Evolutionary conservation across 108 stramenopile genomes (phyloP).

Genomic region (Cyclotella distinguenda): DNA sequence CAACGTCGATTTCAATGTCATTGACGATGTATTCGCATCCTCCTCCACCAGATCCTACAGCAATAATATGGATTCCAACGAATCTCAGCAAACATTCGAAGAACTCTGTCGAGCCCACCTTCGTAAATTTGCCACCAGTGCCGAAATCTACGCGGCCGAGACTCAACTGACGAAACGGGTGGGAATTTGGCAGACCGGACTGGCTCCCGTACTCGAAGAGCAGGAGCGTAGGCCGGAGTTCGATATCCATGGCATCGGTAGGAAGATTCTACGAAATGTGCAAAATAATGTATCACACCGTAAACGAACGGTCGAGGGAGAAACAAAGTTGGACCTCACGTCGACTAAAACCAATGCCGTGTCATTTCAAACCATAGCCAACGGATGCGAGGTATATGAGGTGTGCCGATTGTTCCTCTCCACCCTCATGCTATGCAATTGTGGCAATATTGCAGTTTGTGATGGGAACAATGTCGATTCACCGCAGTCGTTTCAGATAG

Average conservation of each 20-base stretch:
- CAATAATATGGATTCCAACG: conserved; percentile 48
- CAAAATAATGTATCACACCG: conserved; percentile 24
- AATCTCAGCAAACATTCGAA: conserved; percentile 81
- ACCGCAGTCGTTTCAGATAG: conserved; percentile 60
- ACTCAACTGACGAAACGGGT: conserved; percentile 90
- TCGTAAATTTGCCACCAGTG: conserved; percentile 83
- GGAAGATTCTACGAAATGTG: conserved; percentile 52
- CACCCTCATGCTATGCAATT: conserved; percentile 91
- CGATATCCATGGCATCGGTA: conserved; percentile 88
- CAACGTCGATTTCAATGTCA: conserved; percentile 44
- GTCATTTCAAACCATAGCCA: conserved; percentile 21
- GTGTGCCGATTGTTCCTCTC: conserved; percentile 95
- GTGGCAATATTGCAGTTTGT: conserved; percentile 81
- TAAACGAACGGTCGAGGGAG: conserved; percentile 35
- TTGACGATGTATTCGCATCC: conserved; percentile 50
- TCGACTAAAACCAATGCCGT: conserved; percentile 31
- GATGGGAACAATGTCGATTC: conserved; percentile 49
- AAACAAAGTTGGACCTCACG: conserved; percentile 33
- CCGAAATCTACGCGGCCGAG: conserved; percentile 88
- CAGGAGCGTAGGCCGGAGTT: conserved; percentile 86
- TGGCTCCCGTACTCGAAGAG: conserved; percentile 86
- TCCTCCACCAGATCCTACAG: conserved; percentile 28
- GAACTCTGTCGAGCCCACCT: conserved; percentile 90
- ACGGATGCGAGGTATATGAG: conserved; percentile 69
- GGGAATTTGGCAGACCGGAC: conserved; percentile 79